Percentiles rank a stretch among this genome's conserved stretches.
Evolutionary conservation across 495 filamentous ascomycete genomes (phyloP).

Genomic region (Penicillium herquei): DNA sequence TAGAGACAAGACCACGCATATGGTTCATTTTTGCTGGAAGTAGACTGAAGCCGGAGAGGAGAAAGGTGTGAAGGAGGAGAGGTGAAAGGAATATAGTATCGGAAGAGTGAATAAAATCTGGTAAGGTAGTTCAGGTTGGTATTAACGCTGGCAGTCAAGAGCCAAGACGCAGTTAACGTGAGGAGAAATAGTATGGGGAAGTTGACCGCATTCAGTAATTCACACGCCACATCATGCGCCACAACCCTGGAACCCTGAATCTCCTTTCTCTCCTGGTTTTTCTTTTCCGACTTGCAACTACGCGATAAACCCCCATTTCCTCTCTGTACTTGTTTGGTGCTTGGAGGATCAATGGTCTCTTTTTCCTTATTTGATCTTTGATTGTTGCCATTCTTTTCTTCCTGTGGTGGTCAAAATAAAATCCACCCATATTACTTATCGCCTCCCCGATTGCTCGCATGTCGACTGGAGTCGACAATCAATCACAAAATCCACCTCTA

Average conservation of each 20-base stretch:
- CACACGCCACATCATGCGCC: slow-evolving; percentile 27
- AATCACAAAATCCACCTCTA: slow-evolving; percentile 21
- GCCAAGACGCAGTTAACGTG: not conserved
- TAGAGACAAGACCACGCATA: slow-evolving; percentile 36
- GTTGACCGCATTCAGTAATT: slow-evolving; percentile 21
- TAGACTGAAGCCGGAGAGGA: not conserved
- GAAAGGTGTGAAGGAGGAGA: not conserved
- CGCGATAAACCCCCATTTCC: slow-evolving; percentile 11
- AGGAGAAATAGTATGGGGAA: slow-evolving; percentile 9
- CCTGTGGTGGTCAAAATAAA: slow-evolving; percentile 15
- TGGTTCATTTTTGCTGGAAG: slow-evolving; percentile 33
- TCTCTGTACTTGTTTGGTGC: slow-evolving; percentile 26
- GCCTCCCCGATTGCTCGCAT: slow-evolving; percentile 39
- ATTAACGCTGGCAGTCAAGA: not conserved
- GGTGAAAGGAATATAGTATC: not conserved
- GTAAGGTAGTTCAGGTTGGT: no score
- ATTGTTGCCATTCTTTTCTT: slow-evolving; percentile 26
- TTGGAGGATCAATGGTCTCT: slow-evolving; percentile 34
- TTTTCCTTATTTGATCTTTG: slow-evolving; percentile 7
- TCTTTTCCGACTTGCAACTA: slow-evolving; percentile 10
- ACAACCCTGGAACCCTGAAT: slow-evolving; percentile 25
- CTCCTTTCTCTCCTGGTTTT: slow-evolving; percentile 25
- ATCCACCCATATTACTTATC: slow-evolving; percentile 16
- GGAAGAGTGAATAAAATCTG: no score
- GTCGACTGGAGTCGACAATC: slow-evolving; percentile 47